These are phyloP conservation scores for Didymella sp. DNA, from an alignment of 2,329 filamentous ascomycete species.

Conservation along the genomic window DNA sequence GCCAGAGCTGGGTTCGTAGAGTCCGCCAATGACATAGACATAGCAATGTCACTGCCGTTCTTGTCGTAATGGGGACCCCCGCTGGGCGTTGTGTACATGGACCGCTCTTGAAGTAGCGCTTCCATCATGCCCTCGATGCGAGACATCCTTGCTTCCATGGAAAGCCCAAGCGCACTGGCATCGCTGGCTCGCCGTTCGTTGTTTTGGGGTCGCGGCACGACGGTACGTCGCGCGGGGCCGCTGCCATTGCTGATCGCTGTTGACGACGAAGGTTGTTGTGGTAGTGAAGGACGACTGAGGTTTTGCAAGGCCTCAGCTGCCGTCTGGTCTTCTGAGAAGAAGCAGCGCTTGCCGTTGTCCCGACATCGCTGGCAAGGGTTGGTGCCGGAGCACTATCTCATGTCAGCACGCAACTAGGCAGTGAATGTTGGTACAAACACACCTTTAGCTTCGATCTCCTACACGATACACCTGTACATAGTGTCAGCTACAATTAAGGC, in stretches of 20 bases:
- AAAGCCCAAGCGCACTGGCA: constrained; percentile 33
- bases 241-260: constrained; percentile 22
- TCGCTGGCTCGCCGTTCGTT: constrained; percentile 38
- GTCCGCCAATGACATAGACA: constrained; percentile 34
- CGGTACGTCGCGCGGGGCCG: constrained; percentile 23
- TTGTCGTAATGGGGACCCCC: constrained; percentile 41
- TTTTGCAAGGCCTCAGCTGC: constrained; percentile 48
- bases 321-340: constrained; percentile 49
- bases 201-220: constrained; percentile 30
- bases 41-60: constrained; percentile 23
- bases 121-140: constrained; percentile 48
- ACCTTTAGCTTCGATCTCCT: constrained; percentile 49
- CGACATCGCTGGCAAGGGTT: constrained; percentile 47
- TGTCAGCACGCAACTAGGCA: constrained; percentile 7
- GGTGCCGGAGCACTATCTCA: constrained; percentile 42
- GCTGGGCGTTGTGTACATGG: constrained; percentile 31
- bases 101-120: constrained; percentile 41
- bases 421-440: neutral
- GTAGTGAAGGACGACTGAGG: constrained; percentile 42
- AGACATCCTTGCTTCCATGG: constrained; percentile 47
- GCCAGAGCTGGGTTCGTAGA: constrained; percentile 33
- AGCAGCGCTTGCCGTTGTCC: constrained; percentile 46
- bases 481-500: constrained; percentile 22
- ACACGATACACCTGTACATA: constrained; percentile 41
- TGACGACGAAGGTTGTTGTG: constrained; percentile 25